Base-by-base conservation (phyloP, 2,329 filamentous ascomycete species). In the Penicillium glabrum region DNA sequence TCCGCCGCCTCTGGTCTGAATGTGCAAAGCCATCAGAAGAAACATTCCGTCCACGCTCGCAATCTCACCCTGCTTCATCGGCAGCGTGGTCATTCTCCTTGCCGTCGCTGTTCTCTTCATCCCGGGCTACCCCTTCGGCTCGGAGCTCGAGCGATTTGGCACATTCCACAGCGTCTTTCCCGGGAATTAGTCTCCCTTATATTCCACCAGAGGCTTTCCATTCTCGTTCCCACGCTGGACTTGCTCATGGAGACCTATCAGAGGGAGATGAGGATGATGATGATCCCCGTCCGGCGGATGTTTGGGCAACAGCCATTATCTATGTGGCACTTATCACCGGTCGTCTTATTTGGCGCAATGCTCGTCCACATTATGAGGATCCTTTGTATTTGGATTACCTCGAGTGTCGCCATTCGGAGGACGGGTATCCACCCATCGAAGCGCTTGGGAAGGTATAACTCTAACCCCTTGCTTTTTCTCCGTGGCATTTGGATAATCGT, bases 1-100 rank as follows among this genome's bases (percentile, higher is more conserved):
- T 91, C 0, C 91, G 87, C 54, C 89, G 89, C 1, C 88, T 93
- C 63, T 66, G 63, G 63, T 49, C 47, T 10, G 44, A 64, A n/a
- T 61, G 57, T 9, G 46, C 59, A n/a, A 16, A 56, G 4, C 50
- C 54, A 19, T 19, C 46, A 13, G 41, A 61, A 3, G n/a, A 51
- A 7, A 16, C 27, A 10, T 45, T 26, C 23, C 43, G 48, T 16
- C 24, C 49, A n/a, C 35, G n/a, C 19, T 41, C 57, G 14, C 46
- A 58, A 13, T 51, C 59, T 16, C 53, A 52, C 5, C 51, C 55
- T 5, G 6, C 35, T 10, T 33, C 56, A 16, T 47, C 53, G 3
- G 9, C 46, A n/a, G 21, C 33, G 1, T 59, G 57, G 63, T 60
- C 59, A 1, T 59, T 59, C 29, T 51, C 51, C 1, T 23, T 64